phyloP scores from a whole-genome alignment of 352 stramenopile genomes.

The Phytophthora tubulina region DNA sequence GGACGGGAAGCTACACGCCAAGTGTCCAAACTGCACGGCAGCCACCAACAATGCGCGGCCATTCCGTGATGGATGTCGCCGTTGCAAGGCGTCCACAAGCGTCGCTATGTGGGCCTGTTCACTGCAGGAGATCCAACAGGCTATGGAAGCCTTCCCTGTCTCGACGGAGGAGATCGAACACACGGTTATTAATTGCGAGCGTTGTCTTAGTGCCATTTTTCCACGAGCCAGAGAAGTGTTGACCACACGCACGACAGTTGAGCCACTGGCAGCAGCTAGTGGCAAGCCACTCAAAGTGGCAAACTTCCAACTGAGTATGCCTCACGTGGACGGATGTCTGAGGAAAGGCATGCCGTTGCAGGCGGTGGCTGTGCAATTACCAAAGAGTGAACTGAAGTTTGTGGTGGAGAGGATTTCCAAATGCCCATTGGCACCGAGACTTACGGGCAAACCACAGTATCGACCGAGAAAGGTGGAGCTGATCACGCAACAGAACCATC shows the following conservation, averaged over 20 bases:
- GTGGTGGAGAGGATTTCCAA: slow-evolving; percentile 80
- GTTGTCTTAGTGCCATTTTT: slow-evolving; percentile 80
- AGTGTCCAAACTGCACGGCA: slow-evolving; percentile 84
- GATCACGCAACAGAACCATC: slow-evolving; percentile 77
- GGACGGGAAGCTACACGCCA: slow-evolving; percentile 60
- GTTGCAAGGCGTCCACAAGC: slow-evolving; percentile 77
- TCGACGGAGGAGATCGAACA: slow-evolving; percentile 79
- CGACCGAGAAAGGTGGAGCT: slow-evolving; percentile 57
- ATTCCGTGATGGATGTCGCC: slow-evolving; percentile 85
- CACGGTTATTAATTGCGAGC: slow-evolving; percentile 76
- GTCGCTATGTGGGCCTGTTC: slow-evolving; percentile 83
- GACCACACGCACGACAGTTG: slow-evolving; percentile 61
- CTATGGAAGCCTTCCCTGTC: slow-evolving; percentile 71
- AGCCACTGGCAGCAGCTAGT: slow-evolving; percentile 60
- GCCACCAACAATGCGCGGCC: slow-evolving; percentile 86
- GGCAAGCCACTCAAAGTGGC: slow-evolving; percentile 79
- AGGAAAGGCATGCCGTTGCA: slow-evolving; percentile 87
- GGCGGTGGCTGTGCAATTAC: slow-evolving; percentile 70
- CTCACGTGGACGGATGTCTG: slow-evolving; percentile 85
- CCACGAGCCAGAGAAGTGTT: slow-evolving; percentile 74
- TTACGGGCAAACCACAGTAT: slow-evolving; percentile 77
- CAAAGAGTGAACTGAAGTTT: slow-evolving; percentile 91
- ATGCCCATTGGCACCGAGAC: slow-evolving; percentile 63
- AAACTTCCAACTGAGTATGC: slow-evolving; percentile 91
- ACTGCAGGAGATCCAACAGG: slow-evolving; percentile 69